phyloP scores from a whole-genome alignment of 331 rosid genomes.

The Rhamnella rubrinervis region DNA sequence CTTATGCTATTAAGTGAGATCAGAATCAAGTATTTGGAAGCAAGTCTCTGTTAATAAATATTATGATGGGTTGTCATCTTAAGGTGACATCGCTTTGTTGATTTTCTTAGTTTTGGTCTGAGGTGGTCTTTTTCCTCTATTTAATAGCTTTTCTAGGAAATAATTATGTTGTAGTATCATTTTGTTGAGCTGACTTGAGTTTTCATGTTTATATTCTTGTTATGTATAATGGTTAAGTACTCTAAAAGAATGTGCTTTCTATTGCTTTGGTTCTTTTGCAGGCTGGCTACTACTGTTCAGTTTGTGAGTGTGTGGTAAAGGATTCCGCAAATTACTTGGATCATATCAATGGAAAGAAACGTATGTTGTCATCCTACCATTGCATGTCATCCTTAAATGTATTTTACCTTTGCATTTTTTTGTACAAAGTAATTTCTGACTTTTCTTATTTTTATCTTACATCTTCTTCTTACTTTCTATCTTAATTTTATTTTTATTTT shows the following conservation, averaged over 20 bases:
- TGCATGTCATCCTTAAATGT: neutral
- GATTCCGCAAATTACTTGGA: constrained; percentile 98
- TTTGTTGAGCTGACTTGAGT: neutral
- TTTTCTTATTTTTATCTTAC: neutral
- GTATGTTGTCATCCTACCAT: constrained; percentile 48
- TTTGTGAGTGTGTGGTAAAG: constrained; percentile 96
- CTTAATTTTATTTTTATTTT: constrained; percentile 23
- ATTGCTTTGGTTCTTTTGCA: constrained; percentile 34
- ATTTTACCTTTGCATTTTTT: constrained; percentile 8
- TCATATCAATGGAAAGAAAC: constrained; percentile 99
- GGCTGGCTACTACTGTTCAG: constrained; percentile 96
- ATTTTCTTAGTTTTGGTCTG: neutral
- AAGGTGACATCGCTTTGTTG: too few relatives aligned
- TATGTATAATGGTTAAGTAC: too few relatives aligned
- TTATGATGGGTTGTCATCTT: too few relatives aligned
- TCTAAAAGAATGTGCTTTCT: neutral
- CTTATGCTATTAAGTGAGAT: too few relatives aligned
- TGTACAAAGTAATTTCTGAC: neutral
- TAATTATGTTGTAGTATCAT: neutral
- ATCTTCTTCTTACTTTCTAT: constrained; percentile 1
- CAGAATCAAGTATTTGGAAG: too few relatives aligned
- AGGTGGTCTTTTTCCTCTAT: neutral
- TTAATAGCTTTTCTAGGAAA: neutral
- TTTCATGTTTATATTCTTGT: neutral
- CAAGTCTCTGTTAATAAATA: too few relatives aligned